Evolutionary conservation across 2,329 filamentous ascomycete species (phyloP).

Genomic region (Aspergillus carbonarius): DNA sequence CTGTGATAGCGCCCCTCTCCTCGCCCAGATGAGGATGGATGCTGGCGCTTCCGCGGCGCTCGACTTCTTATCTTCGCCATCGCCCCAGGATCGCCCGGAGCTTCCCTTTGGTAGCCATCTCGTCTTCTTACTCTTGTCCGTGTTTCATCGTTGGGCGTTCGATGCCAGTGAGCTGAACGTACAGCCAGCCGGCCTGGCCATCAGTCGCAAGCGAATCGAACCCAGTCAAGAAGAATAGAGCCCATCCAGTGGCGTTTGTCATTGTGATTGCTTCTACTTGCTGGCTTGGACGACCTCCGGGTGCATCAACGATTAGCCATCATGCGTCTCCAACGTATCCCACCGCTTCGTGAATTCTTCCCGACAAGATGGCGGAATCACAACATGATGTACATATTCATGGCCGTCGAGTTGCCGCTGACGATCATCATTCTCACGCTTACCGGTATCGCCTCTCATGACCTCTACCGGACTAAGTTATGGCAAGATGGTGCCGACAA

Average conservation of each 20-base stretch:
- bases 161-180: conserved; percentile 32
- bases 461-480: conserved; percentile 60
- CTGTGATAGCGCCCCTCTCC: conserved; percentile 30
- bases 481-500: conserved; percentile 62
- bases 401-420: conserved; percentile 57
- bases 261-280: not conserved
- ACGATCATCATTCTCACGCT: conserved; percentile 59
- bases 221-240: not conserved
- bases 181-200: conserved; percentile 42
- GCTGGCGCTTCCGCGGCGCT: conserved; percentile 8
- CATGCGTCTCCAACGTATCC: not conserved
- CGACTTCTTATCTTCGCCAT: conserved; percentile 31
- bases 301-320: not conserved
- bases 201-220: not conserved
- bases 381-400: conserved; percentile 52
- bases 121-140: conserved; percentile 12
- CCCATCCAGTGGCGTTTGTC: too few relatives aligned
- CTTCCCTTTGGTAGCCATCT: conserved; percentile 11
- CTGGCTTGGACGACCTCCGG: not conserved
- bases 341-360: conserved; percentile 42
- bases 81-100: conserved; percentile 14
- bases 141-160: conserved; percentile 19
- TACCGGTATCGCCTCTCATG: conserved; percentile 61
- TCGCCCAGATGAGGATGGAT: conserved; percentile 22
- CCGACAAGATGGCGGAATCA: conserved; percentile 57